Conservation (phyloP, 2,329 filamentous ascomycete species). For the Penicillium freii region DNA sequence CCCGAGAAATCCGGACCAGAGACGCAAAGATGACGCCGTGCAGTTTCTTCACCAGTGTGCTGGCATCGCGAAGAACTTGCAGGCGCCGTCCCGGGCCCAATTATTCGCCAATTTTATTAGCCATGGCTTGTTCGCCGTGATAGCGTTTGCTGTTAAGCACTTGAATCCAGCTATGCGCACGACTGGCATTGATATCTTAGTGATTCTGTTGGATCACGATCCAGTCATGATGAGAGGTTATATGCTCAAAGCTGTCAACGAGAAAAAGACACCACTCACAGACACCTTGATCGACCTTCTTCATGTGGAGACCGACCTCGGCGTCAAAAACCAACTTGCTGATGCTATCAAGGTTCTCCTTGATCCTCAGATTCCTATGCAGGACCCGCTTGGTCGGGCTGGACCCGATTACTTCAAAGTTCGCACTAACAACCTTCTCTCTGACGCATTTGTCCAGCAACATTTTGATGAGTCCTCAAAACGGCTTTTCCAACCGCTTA, state of each 20-base stretch:
- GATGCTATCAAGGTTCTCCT: conserved; percentile 93
- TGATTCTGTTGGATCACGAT: conserved; percentile 94
- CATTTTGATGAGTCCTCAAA: conserved; percentile 88
- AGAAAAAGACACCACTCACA: conserved; percentile 80
- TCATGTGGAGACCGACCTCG: conserved; percentile 85
- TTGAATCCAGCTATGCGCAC: conserved; percentile 80
- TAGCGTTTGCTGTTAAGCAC: conserved; percentile 87
- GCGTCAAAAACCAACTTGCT: conserved; percentile 91
- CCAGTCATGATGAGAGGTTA: conserved; percentile 90
- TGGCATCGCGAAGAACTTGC: conserved; percentile 88
- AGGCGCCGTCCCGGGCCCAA: conserved; percentile 73
- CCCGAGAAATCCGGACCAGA: conserved; percentile 60
- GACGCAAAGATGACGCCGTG: conserved; percentile 87
- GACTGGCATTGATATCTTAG: conserved; percentile 88
- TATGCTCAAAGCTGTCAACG: conserved; percentile 86
- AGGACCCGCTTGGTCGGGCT: conserved; percentile 58
- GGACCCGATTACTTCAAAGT: conserved; percentile 69
- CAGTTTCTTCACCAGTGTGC: conserved; percentile 97
- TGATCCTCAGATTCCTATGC: conserved; percentile 64
- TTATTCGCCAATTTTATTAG: conserved; percentile 88
- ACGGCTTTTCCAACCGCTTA: conserved; percentile 81
- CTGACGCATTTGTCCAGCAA: conserved; percentile 78
- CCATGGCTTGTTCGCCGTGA: conserved; percentile 82
- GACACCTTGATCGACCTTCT: conserved; percentile 91
- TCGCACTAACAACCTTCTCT: conserved; percentile 66